A percentile compares a stretch with the other conserved stretches of the same genome.
These are phyloP conservation scores for Diddensiella santjacobensis DNA, from an alignment of 805 yeast genomes.

Conservation along the genomic window DNA sequence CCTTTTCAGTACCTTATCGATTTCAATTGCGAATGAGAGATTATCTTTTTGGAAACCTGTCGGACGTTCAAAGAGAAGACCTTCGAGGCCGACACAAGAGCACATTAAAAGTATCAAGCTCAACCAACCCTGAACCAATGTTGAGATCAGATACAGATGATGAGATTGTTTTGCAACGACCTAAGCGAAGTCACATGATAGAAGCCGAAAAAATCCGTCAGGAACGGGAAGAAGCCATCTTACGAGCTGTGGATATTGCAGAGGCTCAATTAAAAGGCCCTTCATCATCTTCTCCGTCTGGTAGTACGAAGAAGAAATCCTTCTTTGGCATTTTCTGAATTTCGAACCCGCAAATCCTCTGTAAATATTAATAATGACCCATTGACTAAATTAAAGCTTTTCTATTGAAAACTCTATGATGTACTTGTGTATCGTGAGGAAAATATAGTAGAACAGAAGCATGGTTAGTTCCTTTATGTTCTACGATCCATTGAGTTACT, in stretches of 20 bases:
- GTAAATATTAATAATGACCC: too few relatives aligned
- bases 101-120: constrained; percentile 21
- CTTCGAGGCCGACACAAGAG: constrained; percentile 41
- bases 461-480: too few relatives aligned
- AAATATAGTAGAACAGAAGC: too few relatives aligned
- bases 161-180: constrained; percentile 50
- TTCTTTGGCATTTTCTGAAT: neutral
- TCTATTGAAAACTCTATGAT: too few relatives aligned
- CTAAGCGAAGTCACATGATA: constrained; percentile 64
- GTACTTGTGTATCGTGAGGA: too few relatives aligned
- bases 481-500: too few relatives aligned
- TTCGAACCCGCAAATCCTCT: too few relatives aligned
- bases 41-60: constrained; percentile 47
- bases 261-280: constrained; percentile 25
- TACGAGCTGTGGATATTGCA: constrained; percentile 46
- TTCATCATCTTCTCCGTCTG: neutral
- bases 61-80: constrained; percentile 61
- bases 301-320: neutral
- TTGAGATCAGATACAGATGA: constrained; percentile 4
- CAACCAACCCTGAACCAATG: constrained; percentile 6
- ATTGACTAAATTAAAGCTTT: too few relatives aligned
- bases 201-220: constrained; percentile 72
- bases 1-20: constrained; percentile 65
- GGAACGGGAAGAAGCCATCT: constrained; percentile 56
- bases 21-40: constrained; percentile 56